Conservation (phyloP, 768 basidiomycete species). For the Hirschioporus abietinus region DNA sequence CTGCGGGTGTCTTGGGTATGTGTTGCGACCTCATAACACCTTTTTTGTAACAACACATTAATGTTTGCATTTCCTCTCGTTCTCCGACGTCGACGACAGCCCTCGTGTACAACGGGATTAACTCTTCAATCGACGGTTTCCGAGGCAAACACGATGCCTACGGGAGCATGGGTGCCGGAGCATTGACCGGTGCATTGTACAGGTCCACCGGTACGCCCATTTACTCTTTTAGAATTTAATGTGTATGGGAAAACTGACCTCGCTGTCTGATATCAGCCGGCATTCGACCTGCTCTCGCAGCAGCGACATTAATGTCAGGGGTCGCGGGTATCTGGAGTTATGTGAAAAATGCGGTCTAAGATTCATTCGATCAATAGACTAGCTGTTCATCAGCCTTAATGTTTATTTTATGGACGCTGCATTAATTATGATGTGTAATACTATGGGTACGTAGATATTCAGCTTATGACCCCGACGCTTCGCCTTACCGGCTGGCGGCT, state of each 20-base stretch:
- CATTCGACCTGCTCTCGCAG: slow-evolving; percentile 80
- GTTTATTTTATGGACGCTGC: not conserved
- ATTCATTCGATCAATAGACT: slow-evolving; percentile 22
- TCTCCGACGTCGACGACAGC: slow-evolving; percentile 49
- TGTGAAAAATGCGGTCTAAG: slow-evolving; percentile 85
- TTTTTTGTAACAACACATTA: slow-evolving; percentile 24
- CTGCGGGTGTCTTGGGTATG: slow-evolving; percentile 86
- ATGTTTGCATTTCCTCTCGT: slow-evolving; percentile 27
- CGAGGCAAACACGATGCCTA: slow-evolving; percentile 89
- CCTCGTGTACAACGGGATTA: slow-evolving; percentile 92
- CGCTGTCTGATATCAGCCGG: slow-evolving; percentile 61
- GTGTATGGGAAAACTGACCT: slow-evolving; percentile 30
- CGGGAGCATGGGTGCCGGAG: slow-evolving; percentile 92
- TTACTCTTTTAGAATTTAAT: slow-evolving; percentile 24
- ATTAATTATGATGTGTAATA: not conserved
- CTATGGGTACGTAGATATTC: not conserved
- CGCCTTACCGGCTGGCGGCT: not conserved
- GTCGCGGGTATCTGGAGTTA: slow-evolving; percentile 92
- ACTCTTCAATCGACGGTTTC: slow-evolving; percentile 85
- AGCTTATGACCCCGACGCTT: not conserved
- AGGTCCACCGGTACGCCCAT: slow-evolving; percentile 82
- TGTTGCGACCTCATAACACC: slow-evolving; percentile 33
- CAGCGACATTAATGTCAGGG: slow-evolving; percentile 85
- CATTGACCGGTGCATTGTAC: slow-evolving; percentile 83
- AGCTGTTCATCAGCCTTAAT: slow-evolving; percentile 8